Evolutionary conservation across 306 rosid genomes (phyloP).

Genomic region (Cercis canadensis): DNA sequence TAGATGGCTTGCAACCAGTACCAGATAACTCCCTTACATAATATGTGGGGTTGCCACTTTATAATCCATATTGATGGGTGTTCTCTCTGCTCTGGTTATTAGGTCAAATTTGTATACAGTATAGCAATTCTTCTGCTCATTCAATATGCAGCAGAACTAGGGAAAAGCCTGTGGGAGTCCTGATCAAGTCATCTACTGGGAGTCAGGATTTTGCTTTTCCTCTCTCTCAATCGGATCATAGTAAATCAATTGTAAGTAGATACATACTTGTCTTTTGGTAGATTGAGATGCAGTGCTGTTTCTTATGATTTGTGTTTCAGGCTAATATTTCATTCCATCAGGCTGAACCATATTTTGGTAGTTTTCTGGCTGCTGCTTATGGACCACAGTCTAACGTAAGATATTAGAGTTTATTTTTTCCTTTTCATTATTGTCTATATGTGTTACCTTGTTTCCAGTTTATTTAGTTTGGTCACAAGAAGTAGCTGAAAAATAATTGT

Average conservation of each 20-base stretch:
- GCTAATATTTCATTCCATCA: conserved; percentile 53
- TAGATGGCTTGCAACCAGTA: too few species aligned
- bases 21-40: too few species aligned
- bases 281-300: conserved; percentile 31
- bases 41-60: not conserved
- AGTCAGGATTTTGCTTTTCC: conserved; percentile 48
- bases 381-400: conserved; percentile 54
- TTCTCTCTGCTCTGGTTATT: conserved; percentile 6
- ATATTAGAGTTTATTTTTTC: conserved; percentile 10
- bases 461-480: not conserved
- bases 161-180: conserved; percentile 42
- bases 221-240: conserved; percentile 45
- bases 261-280: conserved; percentile 20
- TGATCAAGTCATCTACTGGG: conserved; percentile 40
- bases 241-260: conserved; percentile 63
- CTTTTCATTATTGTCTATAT: not conserved
- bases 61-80: not conserved
- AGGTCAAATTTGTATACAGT: conserved; percentile 38
- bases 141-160: conserved; percentile 42
- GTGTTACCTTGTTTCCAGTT: conserved; percentile 9
- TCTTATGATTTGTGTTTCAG: conserved; percentile 49
- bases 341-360: conserved; percentile 51
- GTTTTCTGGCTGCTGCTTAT: conserved; percentile 53
- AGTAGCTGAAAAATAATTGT: not conserved
- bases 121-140: conserved; percentile 38